Percentiles rank a stretch among this genome's conserved stretches.
Conservation (phyloP, 2,329 filamentous ascomycete genomes). For the Cryphonectria japonica region DNA sequence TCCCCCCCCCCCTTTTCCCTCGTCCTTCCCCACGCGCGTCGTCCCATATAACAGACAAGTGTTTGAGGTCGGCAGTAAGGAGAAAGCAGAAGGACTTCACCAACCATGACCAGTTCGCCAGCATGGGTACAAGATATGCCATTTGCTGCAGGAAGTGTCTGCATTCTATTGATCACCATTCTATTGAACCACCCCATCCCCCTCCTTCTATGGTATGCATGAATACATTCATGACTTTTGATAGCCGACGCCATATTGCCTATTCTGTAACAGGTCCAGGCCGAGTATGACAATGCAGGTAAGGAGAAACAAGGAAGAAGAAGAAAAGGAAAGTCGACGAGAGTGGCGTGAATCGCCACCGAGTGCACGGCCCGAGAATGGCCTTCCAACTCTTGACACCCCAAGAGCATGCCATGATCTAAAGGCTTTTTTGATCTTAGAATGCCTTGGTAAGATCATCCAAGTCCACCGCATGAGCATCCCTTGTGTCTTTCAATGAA, state of each 20-base stretch:
- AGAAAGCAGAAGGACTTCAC: no score
- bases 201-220: background rate
- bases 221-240: background rate
- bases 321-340: background rate
- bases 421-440: background rate
- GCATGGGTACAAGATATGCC: background rate
- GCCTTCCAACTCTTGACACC: background rate
- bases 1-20: no score
- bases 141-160: background rate
- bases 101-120: no score
- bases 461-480: background rate
- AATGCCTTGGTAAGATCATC: no score
- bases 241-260: background rate
- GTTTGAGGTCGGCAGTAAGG: no score
- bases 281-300: background rate
- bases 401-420: background rate
- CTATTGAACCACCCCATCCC: no score
- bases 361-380: background rate
- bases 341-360: background rate
- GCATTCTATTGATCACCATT: background rate
- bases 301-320: background rate
- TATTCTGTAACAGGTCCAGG: background rate
- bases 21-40: no score
- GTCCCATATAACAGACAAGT: no score
- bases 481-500: background rate